Evolutionary conservation across 2,329 filamentous ascomycete species (phyloP).

Genomic region (Epichloe scottii): DNA sequence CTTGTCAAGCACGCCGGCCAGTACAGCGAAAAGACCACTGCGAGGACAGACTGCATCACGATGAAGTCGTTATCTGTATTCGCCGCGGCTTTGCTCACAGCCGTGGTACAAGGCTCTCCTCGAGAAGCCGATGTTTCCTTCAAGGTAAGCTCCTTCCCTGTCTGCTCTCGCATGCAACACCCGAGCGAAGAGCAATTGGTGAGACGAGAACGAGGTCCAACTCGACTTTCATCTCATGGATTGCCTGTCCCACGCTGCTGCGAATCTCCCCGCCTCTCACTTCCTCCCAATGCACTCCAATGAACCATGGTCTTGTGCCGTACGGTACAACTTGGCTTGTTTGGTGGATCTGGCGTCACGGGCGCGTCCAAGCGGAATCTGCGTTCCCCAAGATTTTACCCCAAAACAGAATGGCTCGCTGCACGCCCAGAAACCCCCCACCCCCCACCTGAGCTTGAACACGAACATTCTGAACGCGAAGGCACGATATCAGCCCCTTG

Average conservation of each 20-base stretch:
- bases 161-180: not conserved
- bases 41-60: slow-evolving; percentile 2
- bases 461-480: not conserved
- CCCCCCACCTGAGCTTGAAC: not conserved
- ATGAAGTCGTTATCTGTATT: slow-evolving; percentile 24
- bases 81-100: slow-evolving; percentile 19
- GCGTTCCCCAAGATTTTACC: not conserved
- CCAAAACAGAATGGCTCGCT: not conserved
- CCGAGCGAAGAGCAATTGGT: not conserved
- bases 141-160: slow-evolving; percentile 2
- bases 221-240: too few species aligned
- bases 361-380: not conserved
- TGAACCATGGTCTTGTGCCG: not conserved
- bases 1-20: not conserved
- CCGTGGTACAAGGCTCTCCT: slow-evolving; percentile 14
- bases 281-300: too few species aligned
- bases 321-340: not conserved
- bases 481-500: not conserved
- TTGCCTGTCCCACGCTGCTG: too few species aligned
- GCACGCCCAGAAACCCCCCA: not conserved
- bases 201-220: too few species aligned
- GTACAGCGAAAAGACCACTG: not conserved
- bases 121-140: not conserved
- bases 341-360: not conserved
- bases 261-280: too few species aligned